phyloP scores from a whole-genome alignment of 2,329 filamentous ascomycete species.

The Gaeumannomyces tritici region DNA sequence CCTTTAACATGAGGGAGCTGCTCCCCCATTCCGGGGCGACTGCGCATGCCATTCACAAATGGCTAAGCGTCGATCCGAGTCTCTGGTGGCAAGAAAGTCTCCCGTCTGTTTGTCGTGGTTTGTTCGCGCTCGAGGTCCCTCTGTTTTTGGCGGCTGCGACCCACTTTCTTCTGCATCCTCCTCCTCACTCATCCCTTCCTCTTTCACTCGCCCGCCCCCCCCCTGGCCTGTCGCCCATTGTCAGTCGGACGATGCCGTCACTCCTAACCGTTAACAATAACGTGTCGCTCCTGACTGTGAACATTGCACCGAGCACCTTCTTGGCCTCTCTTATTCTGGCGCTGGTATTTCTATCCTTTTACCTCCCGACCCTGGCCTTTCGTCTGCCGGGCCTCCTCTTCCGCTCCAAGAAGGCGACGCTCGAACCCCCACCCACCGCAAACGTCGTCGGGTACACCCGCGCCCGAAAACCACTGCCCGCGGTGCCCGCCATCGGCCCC shows the following conservation, averaged over 20 bases:
- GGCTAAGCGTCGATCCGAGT: not conserved
- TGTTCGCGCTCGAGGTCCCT: not conserved
- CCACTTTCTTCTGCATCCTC: not conserved
- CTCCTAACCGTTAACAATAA: slow-evolving; percentile 52
- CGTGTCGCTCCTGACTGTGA: slow-evolving; percentile 50
- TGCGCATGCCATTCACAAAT: not conserved
- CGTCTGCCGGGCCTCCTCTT: slow-evolving; percentile 5
- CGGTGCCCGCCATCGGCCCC: slow-evolving; percentile 6
- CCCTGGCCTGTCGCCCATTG: slow-evolving; percentile 3
- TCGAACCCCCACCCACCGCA: not conserved
- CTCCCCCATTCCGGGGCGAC: not conserved
- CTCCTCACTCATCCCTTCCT: not conserved
- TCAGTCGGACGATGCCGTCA: slow-evolving; percentile 36
- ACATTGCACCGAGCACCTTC: slow-evolving; percentile 48
- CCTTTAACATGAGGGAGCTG: not conserved
- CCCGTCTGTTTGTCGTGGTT: not conserved
- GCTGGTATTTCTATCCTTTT: slow-evolving; percentile 41
- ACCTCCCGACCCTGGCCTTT: slow-evolving; percentile 24
- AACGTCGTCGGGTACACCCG: slow-evolving; percentile 5
- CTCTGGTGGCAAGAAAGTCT: not conserved
- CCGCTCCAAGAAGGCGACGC: slow-evolving; percentile 2
- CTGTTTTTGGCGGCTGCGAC: not conserved
- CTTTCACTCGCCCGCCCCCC: not conserved
- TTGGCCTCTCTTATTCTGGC: slow-evolving; percentile 39
- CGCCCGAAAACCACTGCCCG: slow-evolving; percentile 5